Percentiles rank a stretch among this genome's conserved stretches.
phyloP scores from a whole-genome alignment of 352 stramenopile species.

The Lagenidium giganteum region DNA sequence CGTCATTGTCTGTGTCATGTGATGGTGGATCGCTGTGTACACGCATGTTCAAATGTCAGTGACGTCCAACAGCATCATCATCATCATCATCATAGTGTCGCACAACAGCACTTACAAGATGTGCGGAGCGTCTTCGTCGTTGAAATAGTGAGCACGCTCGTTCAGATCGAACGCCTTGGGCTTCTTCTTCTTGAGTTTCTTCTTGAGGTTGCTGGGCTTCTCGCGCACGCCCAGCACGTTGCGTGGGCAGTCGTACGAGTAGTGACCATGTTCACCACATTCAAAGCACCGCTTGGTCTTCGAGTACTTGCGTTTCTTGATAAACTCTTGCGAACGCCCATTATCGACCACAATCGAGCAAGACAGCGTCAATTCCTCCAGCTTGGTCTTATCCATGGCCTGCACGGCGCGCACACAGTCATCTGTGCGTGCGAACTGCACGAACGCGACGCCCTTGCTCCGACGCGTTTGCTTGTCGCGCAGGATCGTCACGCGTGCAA shows the following conservation, averaged over 20 bases:
- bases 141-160: constrained; percentile 64
- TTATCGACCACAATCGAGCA: constrained; percentile 78
- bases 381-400: constrained; percentile 47
- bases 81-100: not conserved
- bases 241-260: constrained; percentile 79
- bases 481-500: constrained; percentile 73
- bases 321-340: constrained; percentile 69
- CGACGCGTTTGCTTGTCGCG: constrained; percentile 68
- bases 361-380: constrained; percentile 60
- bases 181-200: constrained; percentile 53
- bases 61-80: constrained; percentile 14
- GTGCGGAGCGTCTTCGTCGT: constrained; percentile 52
- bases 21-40: too few relatives aligned
- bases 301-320: constrained; percentile 76
- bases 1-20: too few relatives aligned
- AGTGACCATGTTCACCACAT: constrained; percentile 68
- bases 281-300: constrained; percentile 74
- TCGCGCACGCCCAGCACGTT: constrained; percentile 76
- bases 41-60: too few relatives aligned
- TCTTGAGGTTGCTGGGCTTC: constrained; percentile 44
- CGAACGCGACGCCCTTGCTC: constrained; percentile 77
- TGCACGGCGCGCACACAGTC: constrained; percentile 49
- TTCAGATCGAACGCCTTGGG: constrained; percentile 55
- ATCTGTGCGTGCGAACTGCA: constrained; percentile 74
- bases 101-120: constrained; percentile 40